Base-by-base conservation (phyloP, 116 monocot genomes). In the Posidonia oceanica region DNA sequence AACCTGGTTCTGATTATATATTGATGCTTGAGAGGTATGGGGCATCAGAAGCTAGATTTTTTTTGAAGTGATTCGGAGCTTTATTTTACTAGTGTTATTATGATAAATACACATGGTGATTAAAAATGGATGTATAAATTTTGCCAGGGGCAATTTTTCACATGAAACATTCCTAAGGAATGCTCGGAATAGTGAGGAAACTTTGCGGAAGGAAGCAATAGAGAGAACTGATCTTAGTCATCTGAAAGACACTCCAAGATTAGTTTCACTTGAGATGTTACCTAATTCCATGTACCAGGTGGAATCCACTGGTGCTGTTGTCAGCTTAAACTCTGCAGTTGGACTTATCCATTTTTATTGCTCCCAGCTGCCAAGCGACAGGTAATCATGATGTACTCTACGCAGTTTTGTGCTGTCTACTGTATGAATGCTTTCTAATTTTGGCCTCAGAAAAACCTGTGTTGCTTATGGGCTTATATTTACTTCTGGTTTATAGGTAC, bases 1-100 rank as follows among this genome's bases (percentile, higher is more conserved):
- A 96, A 74, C 96, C 91, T 71, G 96, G 96, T 77, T 96, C 96
- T 59, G 96, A 96, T 72, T 96, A 96, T 79, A 96, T 96, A 75
- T 74, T 96, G 70, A 91, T 96, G 96, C 82, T 96, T 78, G 96
- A 96, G 74, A 89, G 88, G 96, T 89, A 80, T 56, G 16, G 14
- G 41, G n/a, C 21, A 15, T 22, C 17, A 40, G 61, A 59, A 10
- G n/a, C 37, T 53, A 17, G 0, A 29, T 74, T 56, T 64, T 66
- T 36, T 7, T 64, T 17, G 48, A 48, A 48, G 48, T 10, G 48
- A 48, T 48, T 48, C 0, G 48, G 7, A 12, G 7, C 48, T 48
- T 12, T 10, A 48, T 48, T 48, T 48, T 12, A 10, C 48, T 48
- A 48, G 7, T 48, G 7, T 48, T 48, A 12, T 5, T 48, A 48